Conservation (phyloP, 306 rosid genomes). For the Quercus suber region DNA sequence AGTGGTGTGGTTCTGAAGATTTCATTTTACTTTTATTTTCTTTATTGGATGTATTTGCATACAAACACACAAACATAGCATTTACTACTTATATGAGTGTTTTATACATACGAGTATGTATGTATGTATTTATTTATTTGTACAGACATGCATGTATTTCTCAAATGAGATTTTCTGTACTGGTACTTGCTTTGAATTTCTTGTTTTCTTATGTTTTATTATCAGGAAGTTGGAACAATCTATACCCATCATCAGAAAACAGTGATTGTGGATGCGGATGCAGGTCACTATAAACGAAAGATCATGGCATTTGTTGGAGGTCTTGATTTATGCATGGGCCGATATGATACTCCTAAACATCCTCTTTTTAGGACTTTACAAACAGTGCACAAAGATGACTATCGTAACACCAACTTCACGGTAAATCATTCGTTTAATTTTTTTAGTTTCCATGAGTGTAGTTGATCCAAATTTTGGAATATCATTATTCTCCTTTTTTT, state of each 20-base stretch:
- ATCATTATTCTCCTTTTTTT: neutral
- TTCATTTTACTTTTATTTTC: neutral
- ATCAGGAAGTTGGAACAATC: constrained; percentile 84
- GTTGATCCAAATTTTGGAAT: neutral
- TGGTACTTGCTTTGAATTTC: constrained; percentile 13
- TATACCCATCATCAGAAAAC: constrained; percentile 96
- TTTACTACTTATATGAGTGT: no score
- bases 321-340: constrained; percentile 80
- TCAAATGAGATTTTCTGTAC: neutral
- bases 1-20: neutral
- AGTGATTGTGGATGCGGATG: constrained; percentile 87
- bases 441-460: constrained; percentile 1
- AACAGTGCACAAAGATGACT: constrained; percentile 73
- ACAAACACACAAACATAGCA: no score
- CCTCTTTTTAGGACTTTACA: constrained; percentile 56
- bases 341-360: constrained; percentile 80
- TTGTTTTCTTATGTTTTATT: neutral
- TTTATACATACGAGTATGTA: no score
- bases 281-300: constrained; percentile 65
- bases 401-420: constrained; percentile 69
- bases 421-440: constrained; percentile 30
- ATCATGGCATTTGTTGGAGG: constrained; percentile 88
- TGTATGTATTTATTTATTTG: neutral
- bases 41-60: neutral
- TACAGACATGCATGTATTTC: neutral